Conservation (phyloP, 805 yeast genomes). For the Candida pini region DNA sequence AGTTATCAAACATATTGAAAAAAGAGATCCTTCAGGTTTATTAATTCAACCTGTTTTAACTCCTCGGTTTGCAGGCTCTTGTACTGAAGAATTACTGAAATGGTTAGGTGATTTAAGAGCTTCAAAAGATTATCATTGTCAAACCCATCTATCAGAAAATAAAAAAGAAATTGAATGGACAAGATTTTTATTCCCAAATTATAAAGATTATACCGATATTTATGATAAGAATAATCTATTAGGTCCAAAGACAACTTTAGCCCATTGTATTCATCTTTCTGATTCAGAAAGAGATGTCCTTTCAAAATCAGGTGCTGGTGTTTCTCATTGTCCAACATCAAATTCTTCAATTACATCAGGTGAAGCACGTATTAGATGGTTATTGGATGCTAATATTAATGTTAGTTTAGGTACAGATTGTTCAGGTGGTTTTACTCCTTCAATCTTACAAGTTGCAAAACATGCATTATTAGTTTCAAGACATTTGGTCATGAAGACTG, state of each 20-base stretch:
- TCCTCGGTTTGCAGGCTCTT: conserved; percentile 91
- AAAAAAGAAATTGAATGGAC: conserved; percentile 72
- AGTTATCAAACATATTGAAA: conserved; percentile 51
- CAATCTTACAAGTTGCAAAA: conserved; percentile 58
- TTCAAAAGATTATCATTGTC: conserved; percentile 55
- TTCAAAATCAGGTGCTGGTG: conserved; percentile 52
- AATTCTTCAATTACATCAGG: conserved; percentile 88
- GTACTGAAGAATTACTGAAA: conserved; percentile 56
- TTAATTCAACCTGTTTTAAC: conserved; percentile 72
- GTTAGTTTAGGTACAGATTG: conserved; percentile 81
- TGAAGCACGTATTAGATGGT: conserved; percentile 73
- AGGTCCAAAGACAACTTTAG: conserved; percentile 65
- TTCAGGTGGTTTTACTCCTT: conserved; percentile 70
- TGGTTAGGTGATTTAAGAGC: conserved; percentile 58
- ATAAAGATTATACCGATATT: conserved; percentile 65
- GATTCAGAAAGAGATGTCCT: conserved; percentile 60
- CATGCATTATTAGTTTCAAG: conserved; percentile 70
- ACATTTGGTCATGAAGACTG: conserved; percentile 56
- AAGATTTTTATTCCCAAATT: conserved; percentile 62
- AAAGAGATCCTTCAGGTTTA: conserved; percentile 47
- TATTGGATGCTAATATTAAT: conserved; percentile 59
- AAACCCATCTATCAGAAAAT: conserved; percentile 90
- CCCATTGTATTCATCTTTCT: conserved; percentile 79
- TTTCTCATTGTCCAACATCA: conserved; percentile 91
- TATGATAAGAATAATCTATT: conserved; percentile 62